Conservation (phyloP, 139 green algal species). For the Chlorella sp. region DNA sequence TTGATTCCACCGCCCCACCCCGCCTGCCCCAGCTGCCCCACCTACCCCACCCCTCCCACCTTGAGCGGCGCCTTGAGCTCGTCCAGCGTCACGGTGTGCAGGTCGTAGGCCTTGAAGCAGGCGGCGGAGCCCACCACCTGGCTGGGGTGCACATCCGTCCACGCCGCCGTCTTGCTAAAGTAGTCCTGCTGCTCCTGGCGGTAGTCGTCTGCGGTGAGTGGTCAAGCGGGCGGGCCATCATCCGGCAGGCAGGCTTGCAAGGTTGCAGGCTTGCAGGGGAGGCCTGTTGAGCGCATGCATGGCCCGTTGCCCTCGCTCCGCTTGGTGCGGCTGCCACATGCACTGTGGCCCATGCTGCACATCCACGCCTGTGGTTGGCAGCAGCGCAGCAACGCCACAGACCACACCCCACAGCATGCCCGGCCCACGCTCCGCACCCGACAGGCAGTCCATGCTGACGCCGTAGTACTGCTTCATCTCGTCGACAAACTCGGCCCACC, state of each 20-base stretch:
- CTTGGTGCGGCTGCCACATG: too few relatives aligned
- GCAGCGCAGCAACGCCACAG: neutral
- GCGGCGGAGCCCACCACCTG: conserved; percentile 71
- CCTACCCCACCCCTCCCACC: neutral
- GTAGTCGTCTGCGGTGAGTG: conserved; percentile 21
- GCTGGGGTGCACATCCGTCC: conserved; percentile 85
- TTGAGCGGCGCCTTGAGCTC: conserved; percentile 78
- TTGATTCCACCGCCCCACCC: too few relatives aligned
- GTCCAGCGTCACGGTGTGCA: conserved; percentile 80
- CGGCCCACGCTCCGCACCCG: neutral
- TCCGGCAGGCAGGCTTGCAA: too few relatives aligned
- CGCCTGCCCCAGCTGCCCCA: neutral
- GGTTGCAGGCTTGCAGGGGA: too few relatives aligned
- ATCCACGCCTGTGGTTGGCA: too few relatives aligned
- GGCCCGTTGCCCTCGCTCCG: too few relatives aligned
- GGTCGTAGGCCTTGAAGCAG: conserved; percentile 87
- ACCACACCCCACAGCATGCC: neutral
- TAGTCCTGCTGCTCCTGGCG: conserved; percentile 85
- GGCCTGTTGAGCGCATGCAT: too few relatives aligned
- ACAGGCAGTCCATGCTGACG: conserved; percentile 80
- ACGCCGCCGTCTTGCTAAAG: conserved; percentile 81
- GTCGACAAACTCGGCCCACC: conserved; percentile 83
- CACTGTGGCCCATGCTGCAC: too few relatives aligned
- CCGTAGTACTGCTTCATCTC: conserved; percentile 88
- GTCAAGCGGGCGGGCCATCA: neutral